Evolutionary conservation across 2,329 filamentous ascomycete species (phyloP), one percentile per base, ranked within the genome.

Genomic region (Emmonsia crescens): DNA sequence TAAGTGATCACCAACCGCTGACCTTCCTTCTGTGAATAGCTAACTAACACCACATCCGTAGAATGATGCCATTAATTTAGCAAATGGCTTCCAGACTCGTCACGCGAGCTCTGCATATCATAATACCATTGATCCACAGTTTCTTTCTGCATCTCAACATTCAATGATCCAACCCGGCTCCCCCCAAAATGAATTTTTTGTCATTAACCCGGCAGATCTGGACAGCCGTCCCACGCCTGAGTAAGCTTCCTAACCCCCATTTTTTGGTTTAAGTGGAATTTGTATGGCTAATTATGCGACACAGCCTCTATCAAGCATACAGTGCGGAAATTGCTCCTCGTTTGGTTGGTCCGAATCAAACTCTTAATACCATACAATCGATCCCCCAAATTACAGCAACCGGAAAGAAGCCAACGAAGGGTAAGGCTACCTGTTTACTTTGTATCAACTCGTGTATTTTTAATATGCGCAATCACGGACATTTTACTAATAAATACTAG

Each of bases 91-190:
- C 59, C 31, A 68, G 14, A 65, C 68, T 14, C 61, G 64, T 29
- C 63, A 67, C 21, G 62, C 64, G 3, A 64, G 61, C 52, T 63
- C 70, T 19, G 60, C 64, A 16, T 70, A 69, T 51, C 71, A 74
- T 60, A 72, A 69, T 38, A 76, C 74, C 4, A 77, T 77, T 55
- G 72, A 77, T 57, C 75, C 75, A 0, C 74, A 74, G 38, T 76
- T 73, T 46, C 68, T 77, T 5, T 72, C 71, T 31, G 62, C 70
- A 9, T 44, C 68, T 5, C 68, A 69, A 40, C 67, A 72, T 57
- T 58, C 66, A 9, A 58, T 61, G 19, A 33, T 61, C 4, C 62
- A 59, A 46, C 61, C 63, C 3, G 56, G 59, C 10, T 61, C 63
- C 31, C 14, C 59, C 5, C 63, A 63, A 46, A 33, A 36, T 36